phyloP scores from a whole-genome alignment of 140 eudicot species.

The Stevia rebaudiana region DNA sequence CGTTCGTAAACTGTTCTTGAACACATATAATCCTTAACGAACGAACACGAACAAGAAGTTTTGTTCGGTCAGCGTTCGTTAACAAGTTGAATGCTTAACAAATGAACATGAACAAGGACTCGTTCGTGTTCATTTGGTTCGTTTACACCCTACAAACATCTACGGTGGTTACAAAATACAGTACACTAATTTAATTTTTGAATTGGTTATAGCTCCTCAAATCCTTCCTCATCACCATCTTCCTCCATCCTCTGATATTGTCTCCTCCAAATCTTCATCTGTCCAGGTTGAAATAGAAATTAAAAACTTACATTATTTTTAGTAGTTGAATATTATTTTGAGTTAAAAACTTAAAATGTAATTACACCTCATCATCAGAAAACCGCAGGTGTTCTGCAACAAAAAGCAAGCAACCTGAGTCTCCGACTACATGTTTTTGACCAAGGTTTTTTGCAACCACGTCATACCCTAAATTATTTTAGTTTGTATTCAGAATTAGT shows the following conservation, averaged over 20 bases:
- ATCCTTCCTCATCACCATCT: conserved; percentile 92
- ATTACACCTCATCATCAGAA: conserved; percentile 84
- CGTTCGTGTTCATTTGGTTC: too few relatives aligned
- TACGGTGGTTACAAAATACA: not conserved
- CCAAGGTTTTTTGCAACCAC: conserved; percentile 50
- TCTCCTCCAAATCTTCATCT: conserved; percentile 95
- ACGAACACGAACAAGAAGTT: too few relatives aligned
- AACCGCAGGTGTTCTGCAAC: conserved; percentile 78
- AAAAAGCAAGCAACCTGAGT: conserved; percentile 40
- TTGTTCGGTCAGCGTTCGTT: too few relatives aligned
- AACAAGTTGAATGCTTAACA: too few relatives aligned
- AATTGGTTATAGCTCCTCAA: conserved; percentile 68
- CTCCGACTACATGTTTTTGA: conserved; percentile 28
- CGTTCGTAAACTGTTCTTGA: too few relatives aligned
- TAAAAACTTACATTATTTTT: not conserved
- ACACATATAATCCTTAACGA: too few relatives aligned
- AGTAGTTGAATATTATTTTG: not conserved
- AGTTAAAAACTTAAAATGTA: not conserved
- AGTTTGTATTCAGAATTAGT: too few relatives aligned
- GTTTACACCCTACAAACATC: too few relatives aligned
- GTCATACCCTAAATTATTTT: conserved; percentile 48
- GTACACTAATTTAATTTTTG: not conserved
- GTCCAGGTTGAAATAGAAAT: not conserved
- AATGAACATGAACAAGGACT: too few relatives aligned
- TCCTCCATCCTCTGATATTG: conserved; percentile 77